Evolutionary conservation across 345 rosid species (phyloP).

Genomic region (Noccaea bulbosa): DNA sequence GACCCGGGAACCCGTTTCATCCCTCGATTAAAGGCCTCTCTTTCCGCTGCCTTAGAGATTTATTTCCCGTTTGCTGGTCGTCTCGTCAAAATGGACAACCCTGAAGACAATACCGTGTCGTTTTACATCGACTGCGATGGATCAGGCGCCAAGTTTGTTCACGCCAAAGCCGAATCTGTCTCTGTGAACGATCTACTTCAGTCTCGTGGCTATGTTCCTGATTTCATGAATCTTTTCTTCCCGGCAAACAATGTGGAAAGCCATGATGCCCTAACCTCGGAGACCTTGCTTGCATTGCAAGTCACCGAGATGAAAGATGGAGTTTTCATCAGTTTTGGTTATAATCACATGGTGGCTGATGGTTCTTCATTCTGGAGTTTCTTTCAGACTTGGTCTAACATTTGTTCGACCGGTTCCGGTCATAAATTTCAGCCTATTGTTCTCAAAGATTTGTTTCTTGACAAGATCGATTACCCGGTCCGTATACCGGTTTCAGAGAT

Average conservation of each 20-base stretch:
- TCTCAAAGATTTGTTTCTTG: constrained; percentile 41
- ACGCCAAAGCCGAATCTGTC: constrained; percentile 43
- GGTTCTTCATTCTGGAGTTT: constrained; percentile 56
- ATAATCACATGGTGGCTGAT: constrained; percentile 49
- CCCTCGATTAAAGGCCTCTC: constrained; percentile 22
- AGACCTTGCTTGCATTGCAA: constrained; percentile 53
- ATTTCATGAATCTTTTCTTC: constrained; percentile 36
- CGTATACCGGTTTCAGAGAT: constrained; percentile 39
- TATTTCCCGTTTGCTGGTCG: constrained; percentile 35
- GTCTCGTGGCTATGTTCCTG: constrained; percentile 38
- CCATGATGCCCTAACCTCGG: constrained; percentile 31
- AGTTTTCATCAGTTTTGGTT: constrained; percentile 50
- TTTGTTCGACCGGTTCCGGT: constrained; percentile 22
- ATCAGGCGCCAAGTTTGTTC: constrained; percentile 43
- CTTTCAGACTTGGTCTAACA: constrained; percentile 54
- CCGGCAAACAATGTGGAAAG: constrained; percentile 41
- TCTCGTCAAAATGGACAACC: constrained; percentile 35
- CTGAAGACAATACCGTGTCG: constrained; percentile 21
- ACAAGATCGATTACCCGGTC: constrained; percentile 20
- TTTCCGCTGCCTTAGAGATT: constrained; percentile 18
- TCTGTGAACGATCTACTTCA: constrained; percentile 39
- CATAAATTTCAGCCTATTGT: constrained; percentile 2
- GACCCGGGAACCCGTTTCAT: not conserved
- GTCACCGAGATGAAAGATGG: constrained; percentile 52
- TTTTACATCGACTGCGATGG: constrained; percentile 31